phyloP scores from a whole-genome alignment of 176 grass and related monocot species.

The Eragrostis curvula region DNA sequence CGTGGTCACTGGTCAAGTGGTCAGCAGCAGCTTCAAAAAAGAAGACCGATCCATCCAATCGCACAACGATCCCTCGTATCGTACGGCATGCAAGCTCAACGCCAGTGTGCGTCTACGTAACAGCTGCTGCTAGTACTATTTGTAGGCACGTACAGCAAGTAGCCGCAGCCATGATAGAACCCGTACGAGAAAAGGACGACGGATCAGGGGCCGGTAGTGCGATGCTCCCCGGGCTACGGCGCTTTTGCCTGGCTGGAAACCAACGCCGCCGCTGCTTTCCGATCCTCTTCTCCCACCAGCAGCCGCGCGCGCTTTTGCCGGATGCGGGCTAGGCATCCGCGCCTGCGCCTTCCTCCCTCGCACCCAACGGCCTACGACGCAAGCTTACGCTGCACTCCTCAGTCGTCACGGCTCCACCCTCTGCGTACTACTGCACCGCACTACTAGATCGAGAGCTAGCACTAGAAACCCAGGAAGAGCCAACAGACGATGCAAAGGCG shows the following conservation, averaged over 20 bases:
- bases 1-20: constrained; percentile 12
- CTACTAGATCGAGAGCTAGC: background rate
- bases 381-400: background rate
- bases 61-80: background rate
- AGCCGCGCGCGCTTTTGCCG: too few relatives aligned
- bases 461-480: background rate
- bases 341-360: background rate
- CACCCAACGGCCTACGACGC: constrained; percentile 8
- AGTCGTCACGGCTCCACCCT: background rate
- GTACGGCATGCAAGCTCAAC: background rate
- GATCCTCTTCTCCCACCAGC: background rate
- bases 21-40: background rate
- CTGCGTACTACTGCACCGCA: background rate
- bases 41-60: constrained; percentile 7
- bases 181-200: background rate
- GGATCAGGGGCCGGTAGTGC: constrained; percentile 19
- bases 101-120: constrained; percentile 27
- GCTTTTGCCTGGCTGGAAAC: constrained; percentile 18
- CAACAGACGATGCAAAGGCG: background rate
- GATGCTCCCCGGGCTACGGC: constrained; percentile 32
- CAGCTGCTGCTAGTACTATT: background rate
- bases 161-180: background rate
- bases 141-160: constrained; percentile 16
- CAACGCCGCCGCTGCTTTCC: background rate
- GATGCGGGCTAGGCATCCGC: background rate